Conservation (phyloP, 2,329 filamentous ascomycete species). For the Microcyclosporella mali region DNA sequence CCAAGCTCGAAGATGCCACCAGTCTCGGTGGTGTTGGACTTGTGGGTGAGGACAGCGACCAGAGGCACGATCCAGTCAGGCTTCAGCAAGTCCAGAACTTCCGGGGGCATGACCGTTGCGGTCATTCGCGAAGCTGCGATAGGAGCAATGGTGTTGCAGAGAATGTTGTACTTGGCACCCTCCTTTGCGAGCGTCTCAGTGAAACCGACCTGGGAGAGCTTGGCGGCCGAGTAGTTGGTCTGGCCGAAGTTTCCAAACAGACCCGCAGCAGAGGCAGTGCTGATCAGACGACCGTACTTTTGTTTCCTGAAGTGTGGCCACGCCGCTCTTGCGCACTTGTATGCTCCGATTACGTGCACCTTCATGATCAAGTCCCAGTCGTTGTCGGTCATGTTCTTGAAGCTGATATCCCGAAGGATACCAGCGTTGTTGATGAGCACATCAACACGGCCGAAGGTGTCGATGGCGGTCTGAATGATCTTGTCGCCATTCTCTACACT, state of each 20-base stretch:
- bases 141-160: constrained; percentile 89
- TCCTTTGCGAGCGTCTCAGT: constrained; percentile 98
- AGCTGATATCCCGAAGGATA: constrained; percentile 89
- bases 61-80: constrained; percentile 94
- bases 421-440: constrained; percentile 97
- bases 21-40: constrained; percentile 73
- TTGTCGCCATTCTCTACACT: constrained; percentile 85
- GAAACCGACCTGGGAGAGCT: constrained; percentile 91
- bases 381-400: constrained; percentile 96
- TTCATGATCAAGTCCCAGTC: constrained; percentile 95
- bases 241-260: constrained; percentile 95
- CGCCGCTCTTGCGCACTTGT: constrained; percentile 89
- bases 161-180: constrained; percentile 95
- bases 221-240: constrained; percentile 95
- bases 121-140: constrained; percentile 96
- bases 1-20: constrained; percentile 91
- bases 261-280: constrained; percentile 92
- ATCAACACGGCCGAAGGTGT: constrained; percentile 79
- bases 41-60: constrained; percentile 81
- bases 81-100: constrained; percentile 75
- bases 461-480: constrained; percentile 85
- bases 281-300: constrained; percentile 95
- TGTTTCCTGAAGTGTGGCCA: constrained; percentile 99
- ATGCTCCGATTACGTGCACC: constrained; percentile 88
- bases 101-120: constrained; percentile 89